Percentiles rank a stretch among this genome's conserved stretches.
Evolutionary conservation across 2,329 filamentous ascomycete genomes (phyloP).

Genomic region (Cercospora sojina): DNA sequence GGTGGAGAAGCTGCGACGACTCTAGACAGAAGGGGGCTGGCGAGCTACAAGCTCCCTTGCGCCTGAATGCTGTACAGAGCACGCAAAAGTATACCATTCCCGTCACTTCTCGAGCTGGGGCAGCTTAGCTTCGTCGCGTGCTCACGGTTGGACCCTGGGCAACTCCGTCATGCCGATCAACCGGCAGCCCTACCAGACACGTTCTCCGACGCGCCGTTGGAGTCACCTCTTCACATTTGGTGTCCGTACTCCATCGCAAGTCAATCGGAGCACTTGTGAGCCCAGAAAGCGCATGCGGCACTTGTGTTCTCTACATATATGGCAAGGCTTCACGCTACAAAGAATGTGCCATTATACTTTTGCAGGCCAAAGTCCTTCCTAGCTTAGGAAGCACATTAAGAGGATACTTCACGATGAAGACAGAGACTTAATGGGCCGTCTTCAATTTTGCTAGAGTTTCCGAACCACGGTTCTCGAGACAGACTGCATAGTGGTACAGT

Average conservation of each 20-base stretch:
- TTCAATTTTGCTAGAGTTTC: too few relatives aligned
- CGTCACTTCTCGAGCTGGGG: not conserved
- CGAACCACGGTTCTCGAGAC: too few relatives aligned
- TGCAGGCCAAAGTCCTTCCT: not conserved
- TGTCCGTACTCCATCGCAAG: not conserved
- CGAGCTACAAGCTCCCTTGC: constrained; percentile 1
- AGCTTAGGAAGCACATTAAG: not conserved
- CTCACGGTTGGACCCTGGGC: not conserved
- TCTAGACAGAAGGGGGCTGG: constrained; percentile 3
- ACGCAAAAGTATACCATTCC: constrained; percentile 8
- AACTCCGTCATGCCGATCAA: not conserved
- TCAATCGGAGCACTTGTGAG: not conserved
- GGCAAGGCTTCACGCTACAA: not conserved
- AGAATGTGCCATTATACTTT: not conserved
- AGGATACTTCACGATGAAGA: too few relatives aligned
- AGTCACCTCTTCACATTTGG: not conserved
- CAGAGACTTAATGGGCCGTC: too few relatives aligned
- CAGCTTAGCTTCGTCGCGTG: not conserved
- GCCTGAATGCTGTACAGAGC: constrained; percentile 5
- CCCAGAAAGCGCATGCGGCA: not conserved
- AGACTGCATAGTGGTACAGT: too few relatives aligned
- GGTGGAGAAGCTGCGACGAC: constrained; percentile 6
- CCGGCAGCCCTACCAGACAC: not conserved
- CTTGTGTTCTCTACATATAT: not conserved
- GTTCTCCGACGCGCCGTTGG: not conserved